These are phyloP conservation scores for bread wheat (Triticum aestivum) DNA, from an alignment of 176 grass and related monocot genomes.

Conservation along the genomic window DNA sequence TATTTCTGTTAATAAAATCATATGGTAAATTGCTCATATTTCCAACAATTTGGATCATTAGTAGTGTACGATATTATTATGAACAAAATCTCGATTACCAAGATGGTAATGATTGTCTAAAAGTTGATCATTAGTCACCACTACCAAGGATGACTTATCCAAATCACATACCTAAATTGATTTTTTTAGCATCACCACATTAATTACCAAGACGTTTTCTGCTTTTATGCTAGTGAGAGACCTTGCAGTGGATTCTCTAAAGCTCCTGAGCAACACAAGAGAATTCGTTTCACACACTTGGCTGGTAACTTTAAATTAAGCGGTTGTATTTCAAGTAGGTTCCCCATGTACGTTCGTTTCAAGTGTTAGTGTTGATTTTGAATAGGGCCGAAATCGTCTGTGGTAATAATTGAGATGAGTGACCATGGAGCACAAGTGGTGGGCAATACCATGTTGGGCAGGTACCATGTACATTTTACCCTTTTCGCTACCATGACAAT, in stretches of 20 bases:
- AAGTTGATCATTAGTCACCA: background rate
- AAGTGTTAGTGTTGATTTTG: conserved; percentile 4
- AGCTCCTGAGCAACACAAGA: conserved; percentile 55
- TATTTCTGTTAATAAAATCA: no score
- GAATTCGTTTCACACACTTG: conserved; percentile 73
- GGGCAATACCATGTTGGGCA: conserved; percentile 91
- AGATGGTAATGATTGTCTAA: conserved; percentile 57
- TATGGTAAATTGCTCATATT: no score
- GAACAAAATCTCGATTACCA: conserved; percentile 74
- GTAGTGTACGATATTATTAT: conserved; percentile 67
- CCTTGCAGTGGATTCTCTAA: conserved; percentile 83
- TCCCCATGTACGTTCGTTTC: conserved; percentile 2
- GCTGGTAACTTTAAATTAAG: conserved; percentile 48
- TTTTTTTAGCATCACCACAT: conserved; percentile 67
- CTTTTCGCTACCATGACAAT: background rate
- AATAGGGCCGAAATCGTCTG: conserved; percentile 83
- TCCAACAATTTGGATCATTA: conserved; percentile 66
- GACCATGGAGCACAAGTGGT: conserved; percentile 78
- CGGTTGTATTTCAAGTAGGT: conserved; percentile 1
- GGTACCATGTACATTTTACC: conserved; percentile 36
- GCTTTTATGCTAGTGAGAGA: conserved; percentile 67
- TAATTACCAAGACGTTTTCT: conserved; percentile 65
- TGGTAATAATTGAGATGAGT: conserved; percentile 90
- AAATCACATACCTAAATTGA: conserved; percentile 14
- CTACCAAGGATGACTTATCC: background rate